These are phyloP conservation scores for Solanum piurae DNA, from an alignment of 257 asterid species.

Conservation along the genomic window DNA sequence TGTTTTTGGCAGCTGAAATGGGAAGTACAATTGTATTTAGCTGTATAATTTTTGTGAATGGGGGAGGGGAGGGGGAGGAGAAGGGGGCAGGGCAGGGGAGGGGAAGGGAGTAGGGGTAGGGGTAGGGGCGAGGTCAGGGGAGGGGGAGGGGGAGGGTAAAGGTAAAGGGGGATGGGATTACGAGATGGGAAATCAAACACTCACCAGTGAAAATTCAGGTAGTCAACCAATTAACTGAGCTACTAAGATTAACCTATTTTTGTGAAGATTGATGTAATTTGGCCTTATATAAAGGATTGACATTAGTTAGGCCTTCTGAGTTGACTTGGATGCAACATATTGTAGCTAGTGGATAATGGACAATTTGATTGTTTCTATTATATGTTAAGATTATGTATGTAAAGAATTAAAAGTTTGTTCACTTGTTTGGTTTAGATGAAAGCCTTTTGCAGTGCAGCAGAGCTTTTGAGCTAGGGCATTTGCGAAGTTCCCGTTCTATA, in stretches of 20 bases:
- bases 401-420: background rate
- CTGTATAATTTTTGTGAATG: background rate
- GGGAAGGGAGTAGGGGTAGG: fast-evolving
- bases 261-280: background rate
- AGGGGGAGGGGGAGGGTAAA: background rate
- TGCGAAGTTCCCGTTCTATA: background rate
- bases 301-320: background rate
- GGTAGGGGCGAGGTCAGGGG: fast-evolving
- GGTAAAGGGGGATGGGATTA: background rate
- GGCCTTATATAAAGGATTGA: background rate
- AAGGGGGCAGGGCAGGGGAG: fast-evolving
- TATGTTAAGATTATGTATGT: background rate
- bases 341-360: background rate
- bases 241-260: background rate
- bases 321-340: background rate
- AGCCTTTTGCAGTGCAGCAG: background rate
- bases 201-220: background rate
- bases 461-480: background rate
- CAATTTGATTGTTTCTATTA: background rate
- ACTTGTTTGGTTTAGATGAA: background rate
- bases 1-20: background rate
- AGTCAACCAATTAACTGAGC: background rate
- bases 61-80: too few relatives aligned
- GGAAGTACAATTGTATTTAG: background rate
- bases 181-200: background rate